Evolutionary conservation across 108 stramenopile genomes (phyloP).

Genomic region (Pseudonitzschia multiseries): DNA sequence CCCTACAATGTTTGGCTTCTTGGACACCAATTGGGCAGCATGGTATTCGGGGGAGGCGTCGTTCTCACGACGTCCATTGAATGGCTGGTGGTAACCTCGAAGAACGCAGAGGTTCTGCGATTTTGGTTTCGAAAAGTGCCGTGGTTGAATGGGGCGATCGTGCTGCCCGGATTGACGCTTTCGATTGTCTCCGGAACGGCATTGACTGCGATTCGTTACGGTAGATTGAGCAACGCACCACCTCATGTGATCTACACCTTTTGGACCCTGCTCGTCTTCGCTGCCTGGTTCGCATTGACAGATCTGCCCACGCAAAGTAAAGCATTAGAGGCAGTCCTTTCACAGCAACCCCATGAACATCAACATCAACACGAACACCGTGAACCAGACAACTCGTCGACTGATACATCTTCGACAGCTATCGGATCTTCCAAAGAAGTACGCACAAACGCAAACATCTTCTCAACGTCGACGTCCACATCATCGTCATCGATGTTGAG

Average conservation of each 20-base stretch:
- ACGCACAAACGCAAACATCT: no score
- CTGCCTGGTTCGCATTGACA: constrained; percentile 59
- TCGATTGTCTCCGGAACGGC: constrained; percentile 56
- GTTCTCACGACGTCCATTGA: constrained; percentile 47
- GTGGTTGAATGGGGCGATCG: constrained; percentile 48
- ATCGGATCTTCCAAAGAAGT: no score
- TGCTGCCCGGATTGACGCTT: constrained; percentile 58
- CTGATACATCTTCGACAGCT: no score
- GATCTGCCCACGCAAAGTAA: constrained; percentile 59
- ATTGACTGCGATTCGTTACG: constrained; percentile 50
- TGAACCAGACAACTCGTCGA: constrained; percentile 5
- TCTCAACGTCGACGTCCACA: no score
- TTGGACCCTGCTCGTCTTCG: constrained; percentile 51
- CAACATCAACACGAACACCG: constrained; percentile 31
- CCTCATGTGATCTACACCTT: constrained; percentile 53
- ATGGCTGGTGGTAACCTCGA: constrained; percentile 38
- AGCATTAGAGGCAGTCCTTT: constrained; percentile 33
- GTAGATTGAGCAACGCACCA: constrained; percentile 56
- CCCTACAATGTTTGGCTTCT: constrained; percentile 54
- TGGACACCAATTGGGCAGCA: constrained; percentile 53
- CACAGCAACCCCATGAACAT: neutral
- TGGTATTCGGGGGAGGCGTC: constrained; percentile 61
- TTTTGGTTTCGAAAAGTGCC: constrained; percentile 71
- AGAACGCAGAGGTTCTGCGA: constrained; percentile 41
- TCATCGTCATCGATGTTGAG: neutral